Percentiles rank a stretch among this genome's conserved stretches.
These are phyloP conservation scores for Isabelozyma rhagii DNA, from an alignment of 805 yeast species.

Conservation along the genomic window DNA sequence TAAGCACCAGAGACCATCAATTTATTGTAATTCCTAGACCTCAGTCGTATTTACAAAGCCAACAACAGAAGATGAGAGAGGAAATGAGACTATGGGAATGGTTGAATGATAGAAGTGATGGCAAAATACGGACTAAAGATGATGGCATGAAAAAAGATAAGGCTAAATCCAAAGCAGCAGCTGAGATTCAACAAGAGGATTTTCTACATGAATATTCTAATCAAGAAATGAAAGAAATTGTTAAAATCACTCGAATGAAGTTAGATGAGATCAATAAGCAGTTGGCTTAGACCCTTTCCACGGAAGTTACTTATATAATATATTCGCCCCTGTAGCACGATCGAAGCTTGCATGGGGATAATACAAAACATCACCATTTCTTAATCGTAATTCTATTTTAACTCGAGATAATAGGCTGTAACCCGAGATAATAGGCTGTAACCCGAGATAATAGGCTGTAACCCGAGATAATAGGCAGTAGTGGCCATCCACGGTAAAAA, in stretches of 20 bases:
- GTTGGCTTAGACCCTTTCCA: not conserved
- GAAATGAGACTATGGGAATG: conserved; percentile 73
- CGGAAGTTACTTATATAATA: too few relatives aligned
- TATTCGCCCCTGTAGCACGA: too few relatives aligned
- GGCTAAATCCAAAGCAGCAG: not conserved
- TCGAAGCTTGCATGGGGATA: too few relatives aligned
- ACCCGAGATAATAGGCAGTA: too few relatives aligned
- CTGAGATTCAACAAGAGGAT: conserved; percentile 6
- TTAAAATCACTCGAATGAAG: conserved; percentile 42
- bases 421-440: too few relatives aligned
- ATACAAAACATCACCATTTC: too few relatives aligned
- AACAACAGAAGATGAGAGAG: conserved; percentile 35
- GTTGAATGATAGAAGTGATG: conserved; percentile 44
- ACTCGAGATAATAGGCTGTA: too few relatives aligned
- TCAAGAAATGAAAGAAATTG: conserved; percentile 48
- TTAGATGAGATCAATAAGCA: conserved; percentile 28
- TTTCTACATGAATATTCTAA: conserved; percentile 16
- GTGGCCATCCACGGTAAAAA: too few relatives aligned
- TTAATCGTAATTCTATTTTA: too few relatives aligned
- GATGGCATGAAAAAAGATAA: conserved; percentile 1
- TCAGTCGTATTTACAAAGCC: conserved; percentile 25
- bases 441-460: too few relatives aligned
- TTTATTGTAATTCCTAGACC: conserved; percentile 41
- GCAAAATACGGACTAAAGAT: conserved; percentile 4
- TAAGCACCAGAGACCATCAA: conserved; percentile 30